These are phyloP conservation scores for Vigna mungo DNA, from an alignment of 306 rosid genomes.

Conservation along the genomic window DNA sequence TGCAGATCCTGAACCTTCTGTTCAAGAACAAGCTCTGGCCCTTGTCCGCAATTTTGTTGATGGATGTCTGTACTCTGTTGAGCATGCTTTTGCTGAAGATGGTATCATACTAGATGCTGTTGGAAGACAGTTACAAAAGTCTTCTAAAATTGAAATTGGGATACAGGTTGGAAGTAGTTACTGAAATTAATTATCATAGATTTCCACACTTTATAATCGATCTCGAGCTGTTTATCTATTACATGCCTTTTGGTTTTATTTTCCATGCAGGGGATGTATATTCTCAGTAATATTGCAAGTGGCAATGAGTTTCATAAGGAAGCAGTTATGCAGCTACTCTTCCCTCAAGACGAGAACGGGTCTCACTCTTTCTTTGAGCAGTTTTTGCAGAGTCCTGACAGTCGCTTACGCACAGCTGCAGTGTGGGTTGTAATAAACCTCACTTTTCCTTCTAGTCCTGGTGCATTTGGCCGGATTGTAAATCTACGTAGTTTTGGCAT, in stretches of 20 bases:
- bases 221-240: slow-evolving; percentile 27
- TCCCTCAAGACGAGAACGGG: slow-evolving; percentile 57
- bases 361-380: slow-evolving; percentile 59
- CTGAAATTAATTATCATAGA: slow-evolving; percentile 42
- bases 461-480: slow-evolving; percentile 58
- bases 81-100: slow-evolving; percentile 77
- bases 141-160: slow-evolving; percentile 70
- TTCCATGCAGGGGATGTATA: slow-evolving; percentile 78
- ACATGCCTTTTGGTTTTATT: slow-evolving; percentile 22
- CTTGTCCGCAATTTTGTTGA: slow-evolving; percentile 90
- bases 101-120: slow-evolving; percentile 77
- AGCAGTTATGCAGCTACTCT: slow-evolving; percentile 73
- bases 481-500: slow-evolving; percentile 68
- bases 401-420: slow-evolving; percentile 67
- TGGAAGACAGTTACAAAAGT: slow-evolving; percentile 71
- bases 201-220: not conserved
- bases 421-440: slow-evolving; percentile 79
- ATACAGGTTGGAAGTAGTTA: slow-evolving; percentile 76
- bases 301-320: slow-evolving; percentile 86
- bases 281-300: slow-evolving; percentile 75
- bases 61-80: slow-evolving; percentile 73
- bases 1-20: slow-evolving; percentile 86
- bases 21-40: slow-evolving; percentile 88
- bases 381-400: slow-evolving; percentile 70
- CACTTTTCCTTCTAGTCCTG: slow-evolving; percentile 68